Conservation (phyloP, 805 yeast species). For the Metschnikowia santaceciliae region DNA sequence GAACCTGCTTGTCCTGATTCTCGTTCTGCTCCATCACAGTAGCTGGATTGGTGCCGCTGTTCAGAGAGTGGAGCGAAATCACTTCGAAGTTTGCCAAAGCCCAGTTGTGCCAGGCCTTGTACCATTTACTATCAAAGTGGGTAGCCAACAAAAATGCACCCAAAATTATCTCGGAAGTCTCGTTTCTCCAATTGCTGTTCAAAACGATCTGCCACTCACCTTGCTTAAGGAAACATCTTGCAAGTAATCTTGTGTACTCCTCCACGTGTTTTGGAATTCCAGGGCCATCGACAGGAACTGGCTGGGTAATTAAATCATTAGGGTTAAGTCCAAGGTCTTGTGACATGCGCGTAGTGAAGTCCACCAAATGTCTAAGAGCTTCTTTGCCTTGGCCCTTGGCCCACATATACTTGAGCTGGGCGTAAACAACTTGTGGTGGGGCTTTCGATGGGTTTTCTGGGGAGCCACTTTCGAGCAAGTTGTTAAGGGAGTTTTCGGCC, state of each 20-base stretch:
- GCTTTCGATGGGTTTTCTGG: constrained; percentile 68
- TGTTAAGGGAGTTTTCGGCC: constrained; percentile 87
- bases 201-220: constrained; percentile 97
- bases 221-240: constrained; percentile 93
- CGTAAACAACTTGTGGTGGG: constrained; percentile 95
- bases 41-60: constrained; percentile 15
- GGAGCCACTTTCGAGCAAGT: constrained; percentile 70
- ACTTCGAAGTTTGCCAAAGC: constrained; percentile 97
- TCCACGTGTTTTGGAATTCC: constrained; percentile 73
- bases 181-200: constrained; percentile 74
- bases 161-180: constrained; percentile 72
- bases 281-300: constrained; percentile 69
- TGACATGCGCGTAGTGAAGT: constrained; percentile 87
- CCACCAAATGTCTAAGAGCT: constrained; percentile 80
- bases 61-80: constrained; percentile 54
- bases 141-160: constrained; percentile 93
- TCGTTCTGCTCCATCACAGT: constrained; percentile 29
- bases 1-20: constrained; percentile 10
- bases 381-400: constrained; percentile 85
- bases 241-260: constrained; percentile 78
- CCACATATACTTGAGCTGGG: constrained; percentile 96
- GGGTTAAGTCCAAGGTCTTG: constrained; percentile 84
- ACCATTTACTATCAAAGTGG: constrained; percentile 90
- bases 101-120: constrained; percentile 99
- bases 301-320: constrained; percentile 81